These are phyloP conservation scores for Crithidia fasciculata DNA, from an alignment of 208 protist species.

Conservation along the genomic window DNA sequence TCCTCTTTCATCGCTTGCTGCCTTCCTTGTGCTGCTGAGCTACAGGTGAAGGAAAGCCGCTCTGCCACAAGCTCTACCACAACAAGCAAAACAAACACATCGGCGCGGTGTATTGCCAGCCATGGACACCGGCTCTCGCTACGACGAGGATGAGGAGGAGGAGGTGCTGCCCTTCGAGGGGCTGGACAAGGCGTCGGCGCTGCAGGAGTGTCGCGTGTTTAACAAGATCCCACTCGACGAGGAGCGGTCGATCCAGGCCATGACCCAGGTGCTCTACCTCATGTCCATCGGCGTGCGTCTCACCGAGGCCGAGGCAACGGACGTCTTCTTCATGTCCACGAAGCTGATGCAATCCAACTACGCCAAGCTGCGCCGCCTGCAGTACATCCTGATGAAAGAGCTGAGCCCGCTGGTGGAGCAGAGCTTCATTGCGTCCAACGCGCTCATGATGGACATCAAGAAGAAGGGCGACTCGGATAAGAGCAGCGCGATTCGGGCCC, in stretches of 20 bases:
- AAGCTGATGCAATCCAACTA: conserved; percentile 98
- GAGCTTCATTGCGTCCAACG: conserved; percentile 97
- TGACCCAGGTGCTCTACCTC: conserved; percentile 97
- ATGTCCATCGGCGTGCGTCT: conserved; percentile 93
- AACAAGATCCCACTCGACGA: conserved; percentile 92
- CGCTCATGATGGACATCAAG: conserved; percentile 98
- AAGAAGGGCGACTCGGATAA: conserved; percentile 91
- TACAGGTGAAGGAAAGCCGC: too few species aligned
- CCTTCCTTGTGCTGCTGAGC: too few species aligned
- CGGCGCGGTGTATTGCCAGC: background rate
- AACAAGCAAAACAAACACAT: conserved; percentile 8
- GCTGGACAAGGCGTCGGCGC: conserved; percentile 93
- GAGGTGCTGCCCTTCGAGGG: conserved; percentile 90
- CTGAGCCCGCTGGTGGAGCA: conserved; percentile 94
- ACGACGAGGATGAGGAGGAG: conserved; percentile 85
- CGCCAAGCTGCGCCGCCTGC: conserved; percentile 94
- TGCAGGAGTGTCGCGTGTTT: conserved; percentile 97
- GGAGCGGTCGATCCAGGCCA: conserved; percentile 83
- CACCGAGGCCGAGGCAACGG: conserved; percentile 94
- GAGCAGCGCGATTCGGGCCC: conserved; percentile 94
- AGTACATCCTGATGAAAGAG: conserved; percentile 99
- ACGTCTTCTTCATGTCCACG: conserved; percentile 98
- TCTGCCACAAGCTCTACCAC: too few species aligned
- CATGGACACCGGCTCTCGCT: conserved; percentile 30
- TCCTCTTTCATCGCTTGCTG: too few species aligned